A percentile compares a stretch with the other conserved stretches of the same genome.
These are phyloP conservation scores for Russula abietina DNA, from an alignment of 768 basidiomycete species.

Conservation along the genomic window DNA sequence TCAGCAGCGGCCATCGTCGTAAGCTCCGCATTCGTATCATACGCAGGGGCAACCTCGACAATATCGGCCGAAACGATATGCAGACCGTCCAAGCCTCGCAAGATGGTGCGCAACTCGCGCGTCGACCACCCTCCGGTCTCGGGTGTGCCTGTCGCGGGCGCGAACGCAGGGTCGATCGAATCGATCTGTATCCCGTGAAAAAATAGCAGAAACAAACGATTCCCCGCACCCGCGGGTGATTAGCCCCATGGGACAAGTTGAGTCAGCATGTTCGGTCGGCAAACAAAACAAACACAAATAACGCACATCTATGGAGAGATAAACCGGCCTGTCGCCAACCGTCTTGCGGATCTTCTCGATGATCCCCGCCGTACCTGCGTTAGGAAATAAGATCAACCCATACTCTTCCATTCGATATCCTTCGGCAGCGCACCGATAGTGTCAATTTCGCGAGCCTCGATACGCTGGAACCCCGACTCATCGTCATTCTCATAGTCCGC, in stretches of 20 bases:
- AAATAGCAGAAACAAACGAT: not conserved
- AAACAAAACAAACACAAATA: not conserved
- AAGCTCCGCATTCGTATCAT: conserved; percentile 61
- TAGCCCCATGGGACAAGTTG: not conserved
- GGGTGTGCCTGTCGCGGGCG: conserved; percentile 79
- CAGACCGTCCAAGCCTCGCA: conserved; percentile 69
- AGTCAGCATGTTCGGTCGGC: not conserved
- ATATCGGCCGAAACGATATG: conserved; percentile 77
- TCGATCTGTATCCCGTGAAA: conserved; percentile 49
- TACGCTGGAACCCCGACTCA: conserved; percentile 70
- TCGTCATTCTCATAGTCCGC: conserved; percentile 77
- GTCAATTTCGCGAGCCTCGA: conserved; percentile 82
- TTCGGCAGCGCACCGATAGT: conserved; percentile 48
- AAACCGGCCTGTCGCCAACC: conserved; percentile 68
- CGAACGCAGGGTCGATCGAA: conserved; percentile 75
- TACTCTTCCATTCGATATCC: too few species aligned
- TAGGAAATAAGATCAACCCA: not conserved
- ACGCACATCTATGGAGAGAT: conserved; percentile 70
- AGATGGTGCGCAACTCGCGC: conserved; percentile 69
- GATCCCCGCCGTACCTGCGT: conserved; percentile 63
- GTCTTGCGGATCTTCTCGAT: conserved; percentile 74
- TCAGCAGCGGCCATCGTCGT: conserved; percentile 62
- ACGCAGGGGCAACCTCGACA: conserved; percentile 81
- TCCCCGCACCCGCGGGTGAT: too few species aligned
- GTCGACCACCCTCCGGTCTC: conserved; percentile 85